Conservation (phyloP, 2,329 filamentous ascomycete genomes). For the Reticulascus tulasneorum region DNA sequence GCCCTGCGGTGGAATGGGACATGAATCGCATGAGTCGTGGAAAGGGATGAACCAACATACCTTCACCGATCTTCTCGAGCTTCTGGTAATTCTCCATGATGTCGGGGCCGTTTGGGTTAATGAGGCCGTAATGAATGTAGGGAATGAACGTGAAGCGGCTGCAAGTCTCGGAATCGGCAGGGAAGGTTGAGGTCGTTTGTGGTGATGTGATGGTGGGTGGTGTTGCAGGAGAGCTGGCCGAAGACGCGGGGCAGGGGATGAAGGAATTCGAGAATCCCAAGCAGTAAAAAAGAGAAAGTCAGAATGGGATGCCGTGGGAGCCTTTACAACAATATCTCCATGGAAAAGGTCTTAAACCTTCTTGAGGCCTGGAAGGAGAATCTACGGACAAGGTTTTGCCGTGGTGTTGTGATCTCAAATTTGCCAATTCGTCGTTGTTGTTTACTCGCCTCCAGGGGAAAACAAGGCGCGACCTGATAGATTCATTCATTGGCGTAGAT, state of each 20-base stretch:
- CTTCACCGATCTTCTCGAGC: slow-evolving; percentile 94
- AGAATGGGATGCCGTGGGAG: slow-evolving; percentile 2
- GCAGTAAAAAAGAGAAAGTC: slow-evolving; percentile 5
- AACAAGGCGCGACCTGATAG: slow-evolving; percentile 15
- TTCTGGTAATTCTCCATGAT: slow-evolving; percentile 94
- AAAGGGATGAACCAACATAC: slow-evolving; percentile 42
- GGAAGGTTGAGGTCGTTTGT: too few relatives aligned
- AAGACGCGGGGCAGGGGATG: background rate
- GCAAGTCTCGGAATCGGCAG: too few relatives aligned
- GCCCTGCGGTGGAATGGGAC: slow-evolving; percentile 1
- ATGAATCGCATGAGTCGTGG: background rate
- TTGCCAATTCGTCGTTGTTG: slow-evolving; percentile 14
- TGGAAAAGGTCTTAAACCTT: too few relatives aligned
- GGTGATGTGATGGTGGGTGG: background rate
- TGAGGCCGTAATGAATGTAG: slow-evolving; percentile 1
- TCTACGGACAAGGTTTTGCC: slow-evolving; percentile 10
- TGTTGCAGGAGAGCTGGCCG: background rate
- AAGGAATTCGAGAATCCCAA: too few relatives aligned
- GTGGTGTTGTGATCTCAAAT: slow-evolving; percentile 15
- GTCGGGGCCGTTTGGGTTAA: background rate
- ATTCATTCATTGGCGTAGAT: slow-evolving; percentile 10
- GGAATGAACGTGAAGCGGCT: background rate
- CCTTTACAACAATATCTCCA: slow-evolving; percentile 9
- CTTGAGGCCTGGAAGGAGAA: background rate
- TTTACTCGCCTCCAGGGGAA: slow-evolving; percentile 16